Evolutionary conservation across 2,329 filamentous ascomycete genomes (phyloP).

Genomic region (Raffaelea arxii): DNA sequence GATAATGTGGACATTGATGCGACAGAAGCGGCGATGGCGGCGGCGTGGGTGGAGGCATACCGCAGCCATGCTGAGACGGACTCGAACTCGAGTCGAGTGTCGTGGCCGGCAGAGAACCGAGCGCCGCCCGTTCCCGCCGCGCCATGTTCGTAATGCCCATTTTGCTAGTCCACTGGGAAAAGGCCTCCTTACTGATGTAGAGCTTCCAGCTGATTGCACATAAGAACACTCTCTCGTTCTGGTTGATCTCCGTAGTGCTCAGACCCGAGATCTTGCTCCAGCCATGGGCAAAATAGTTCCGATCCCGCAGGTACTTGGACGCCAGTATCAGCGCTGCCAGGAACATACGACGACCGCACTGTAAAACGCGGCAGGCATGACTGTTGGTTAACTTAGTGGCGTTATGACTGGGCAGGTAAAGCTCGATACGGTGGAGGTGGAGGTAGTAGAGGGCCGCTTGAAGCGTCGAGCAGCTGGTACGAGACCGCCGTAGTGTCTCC

Average conservation of each 20-base stretch:
- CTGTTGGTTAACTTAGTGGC: constrained; percentile 71
- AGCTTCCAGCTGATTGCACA: constrained; percentile 87
- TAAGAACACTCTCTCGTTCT: constrained; percentile 90
- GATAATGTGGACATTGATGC: no score
- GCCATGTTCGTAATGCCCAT: no score
- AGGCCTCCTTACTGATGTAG: constrained; percentile 80
- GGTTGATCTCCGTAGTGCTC: constrained; percentile 86
- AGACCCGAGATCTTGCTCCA: constrained; percentile 99
- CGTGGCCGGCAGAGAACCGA: no score
- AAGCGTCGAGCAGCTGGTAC: constrained; percentile 93
- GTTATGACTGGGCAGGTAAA: constrained; percentile 72
- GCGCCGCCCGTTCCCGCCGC: no score
- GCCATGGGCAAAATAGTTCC: constrained; percentile 92
- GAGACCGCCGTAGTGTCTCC: constrained; percentile 87
- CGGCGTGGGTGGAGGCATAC: no score
- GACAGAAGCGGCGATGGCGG: no score
- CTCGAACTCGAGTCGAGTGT: no score
- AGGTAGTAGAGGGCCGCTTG: constrained; percentile 96
- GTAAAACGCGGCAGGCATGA: constrained; percentile 67
- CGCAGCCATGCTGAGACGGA: no score
- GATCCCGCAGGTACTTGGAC: constrained; percentile 95
- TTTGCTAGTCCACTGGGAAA: constrained; percentile 94
- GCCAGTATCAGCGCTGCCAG: constrained; percentile 88
- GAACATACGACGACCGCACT: constrained; percentile 97
- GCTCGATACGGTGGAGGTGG: constrained; percentile 86